Percentiles rank a stretch among this genome's conserved stretches.
Evolutionary conservation across 768 basidiomycete genomes (phyloP).

Genomic region (Crassisporium funariophilum): DNA sequence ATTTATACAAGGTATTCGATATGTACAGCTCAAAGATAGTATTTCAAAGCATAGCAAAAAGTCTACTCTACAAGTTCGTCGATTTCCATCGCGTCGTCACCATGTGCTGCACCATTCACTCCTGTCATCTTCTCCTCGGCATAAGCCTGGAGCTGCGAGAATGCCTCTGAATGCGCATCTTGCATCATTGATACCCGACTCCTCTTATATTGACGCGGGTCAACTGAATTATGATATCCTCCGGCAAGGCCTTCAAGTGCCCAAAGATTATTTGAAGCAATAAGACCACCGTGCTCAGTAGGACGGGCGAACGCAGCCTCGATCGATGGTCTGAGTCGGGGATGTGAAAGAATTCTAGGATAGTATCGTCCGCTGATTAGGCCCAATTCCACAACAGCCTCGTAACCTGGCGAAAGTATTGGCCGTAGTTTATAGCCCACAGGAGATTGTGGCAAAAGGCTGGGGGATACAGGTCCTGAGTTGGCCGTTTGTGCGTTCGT

Average conservation of each 20-base stretch:
- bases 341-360: slow-evolving; percentile 67
- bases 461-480: slow-evolving; percentile 2
- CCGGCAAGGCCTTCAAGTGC: slow-evolving; percentile 71
- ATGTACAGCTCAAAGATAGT: neutral
- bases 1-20: neutral
- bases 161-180: slow-evolving; percentile 58
- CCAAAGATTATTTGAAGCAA: slow-evolving; percentile 57
- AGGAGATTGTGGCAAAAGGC: slow-evolving; percentile 57
- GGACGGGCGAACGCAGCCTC: slow-evolving; percentile 38
- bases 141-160: slow-evolving; percentile 42
- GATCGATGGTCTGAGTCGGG: slow-evolving; percentile 49
- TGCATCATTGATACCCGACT: slow-evolving; percentile 58
- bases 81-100: slow-evolving; percentile 26
- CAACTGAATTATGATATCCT: slow-evolving; percentile 69
- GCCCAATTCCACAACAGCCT: slow-evolving; percentile 68
- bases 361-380: slow-evolving; percentile 83
- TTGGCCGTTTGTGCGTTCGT: neutral
- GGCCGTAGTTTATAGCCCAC: slow-evolving; percentile 69
- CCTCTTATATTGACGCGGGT: slow-evolving; percentile 60
- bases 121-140: slow-evolving; percentile 34
- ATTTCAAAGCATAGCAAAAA: neutral
- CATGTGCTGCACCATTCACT: slow-evolving; percentile 22
- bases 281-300: slow-evolving; percentile 36
- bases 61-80: slow-evolving; percentile 7
- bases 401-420: slow-evolving; percentile 61